phyloP scores from a whole-genome alignment of 1,139 yeast species.

The Meyerozyma carpophila region DNA sequence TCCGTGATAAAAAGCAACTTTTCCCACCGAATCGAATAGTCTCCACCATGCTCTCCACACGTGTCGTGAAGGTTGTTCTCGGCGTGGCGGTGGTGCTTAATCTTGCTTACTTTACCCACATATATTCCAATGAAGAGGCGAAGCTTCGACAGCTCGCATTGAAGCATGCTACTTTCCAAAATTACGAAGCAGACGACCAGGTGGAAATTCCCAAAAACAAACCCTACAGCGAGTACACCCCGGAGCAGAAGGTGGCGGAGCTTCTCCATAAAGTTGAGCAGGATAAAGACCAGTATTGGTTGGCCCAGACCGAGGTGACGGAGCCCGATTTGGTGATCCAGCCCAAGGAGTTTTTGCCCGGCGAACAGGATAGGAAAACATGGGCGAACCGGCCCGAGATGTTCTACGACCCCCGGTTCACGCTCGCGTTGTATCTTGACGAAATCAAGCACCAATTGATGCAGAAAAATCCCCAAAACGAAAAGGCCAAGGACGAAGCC shows the following conservation, averaged over 20 bases:
- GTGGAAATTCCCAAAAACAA: constrained; percentile 11
- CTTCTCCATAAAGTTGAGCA: constrained; percentile 17
- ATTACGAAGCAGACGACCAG: constrained; percentile 19
- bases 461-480: constrained; percentile 14
- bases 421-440: constrained; percentile 18
- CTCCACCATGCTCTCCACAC: constrained; percentile 12
- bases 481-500: constrained; percentile 6
- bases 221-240: constrained; percentile 14
- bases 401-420: constrained; percentile 23
- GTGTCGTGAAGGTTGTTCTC: constrained; percentile 16
- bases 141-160: constrained; percentile 16
- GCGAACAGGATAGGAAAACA: constrained; percentile 8
- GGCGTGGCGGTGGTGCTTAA: constrained; percentile 18
- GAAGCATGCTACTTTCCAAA: constrained; percentile 14
- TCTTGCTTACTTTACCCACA: constrained; percentile 17
- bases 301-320: constrained; percentile 20
- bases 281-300: constrained; percentile 22
- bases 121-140: constrained; percentile 16
- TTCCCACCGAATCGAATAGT: background rate
- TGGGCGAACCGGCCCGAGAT: constrained; percentile 13
- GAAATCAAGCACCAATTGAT: constrained; percentile 12
- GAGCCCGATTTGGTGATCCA: constrained; percentile 17
- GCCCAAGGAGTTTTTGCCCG: constrained; percentile 17
- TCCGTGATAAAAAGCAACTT: background rate
- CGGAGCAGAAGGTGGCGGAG: constrained; percentile 19